Conservation (phyloP, 2,329 filamentous ascomycete genomes). For the Chaetomiaceae sp. region DNA sequence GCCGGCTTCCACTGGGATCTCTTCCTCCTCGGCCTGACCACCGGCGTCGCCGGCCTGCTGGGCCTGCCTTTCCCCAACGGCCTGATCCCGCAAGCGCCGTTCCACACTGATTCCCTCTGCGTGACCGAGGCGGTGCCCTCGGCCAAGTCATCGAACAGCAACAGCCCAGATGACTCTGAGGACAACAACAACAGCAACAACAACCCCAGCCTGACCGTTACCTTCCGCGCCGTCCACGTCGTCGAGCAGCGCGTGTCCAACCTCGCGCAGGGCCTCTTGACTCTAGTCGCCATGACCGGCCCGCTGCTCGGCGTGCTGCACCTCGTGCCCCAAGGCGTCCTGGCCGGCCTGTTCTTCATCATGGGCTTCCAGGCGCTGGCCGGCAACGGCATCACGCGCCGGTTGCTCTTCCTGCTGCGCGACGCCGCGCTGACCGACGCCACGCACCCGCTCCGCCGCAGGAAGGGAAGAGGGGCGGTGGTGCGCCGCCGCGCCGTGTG, state of each 20-base stretch:
- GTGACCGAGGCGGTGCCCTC: conserved; percentile 53
- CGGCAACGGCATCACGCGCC: conserved; percentile 70
- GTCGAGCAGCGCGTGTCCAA: conserved; percentile 78
- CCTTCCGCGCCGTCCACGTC: conserved; percentile 51
- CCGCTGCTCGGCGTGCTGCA: conserved; percentile 68
- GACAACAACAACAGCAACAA: neutral
- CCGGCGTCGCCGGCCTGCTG: conserved; percentile 66
- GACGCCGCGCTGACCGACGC: conserved; percentile 57
- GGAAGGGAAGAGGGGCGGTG: no score
- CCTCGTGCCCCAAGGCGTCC: conserved; percentile 71
- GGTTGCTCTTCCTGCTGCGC: conserved; percentile 62
- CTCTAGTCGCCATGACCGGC: conserved; percentile 71
- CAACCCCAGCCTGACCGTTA: conserved; percentile 33
- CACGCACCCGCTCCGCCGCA: conserved; percentile 46
- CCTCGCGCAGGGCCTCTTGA: conserved; percentile 69
- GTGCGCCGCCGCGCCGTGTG: conserved; percentile 62
- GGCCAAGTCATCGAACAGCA: no score
- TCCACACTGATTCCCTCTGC: conserved; percentile 73
- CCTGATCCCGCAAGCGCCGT: conserved; percentile 76
- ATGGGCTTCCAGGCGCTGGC: conserved; percentile 76
- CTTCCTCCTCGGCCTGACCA: conserved; percentile 73
- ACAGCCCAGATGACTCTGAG: neutral
- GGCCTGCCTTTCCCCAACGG: conserved; percentile 78
- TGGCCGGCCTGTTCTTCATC: conserved; percentile 77
- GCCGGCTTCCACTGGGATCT: conserved; percentile 83